Evolutionary conservation across 257 asterid species (phyloP), one percentile per base, ranked within the genome.

Genomic region (Marsdenia floribunda): DNA sequence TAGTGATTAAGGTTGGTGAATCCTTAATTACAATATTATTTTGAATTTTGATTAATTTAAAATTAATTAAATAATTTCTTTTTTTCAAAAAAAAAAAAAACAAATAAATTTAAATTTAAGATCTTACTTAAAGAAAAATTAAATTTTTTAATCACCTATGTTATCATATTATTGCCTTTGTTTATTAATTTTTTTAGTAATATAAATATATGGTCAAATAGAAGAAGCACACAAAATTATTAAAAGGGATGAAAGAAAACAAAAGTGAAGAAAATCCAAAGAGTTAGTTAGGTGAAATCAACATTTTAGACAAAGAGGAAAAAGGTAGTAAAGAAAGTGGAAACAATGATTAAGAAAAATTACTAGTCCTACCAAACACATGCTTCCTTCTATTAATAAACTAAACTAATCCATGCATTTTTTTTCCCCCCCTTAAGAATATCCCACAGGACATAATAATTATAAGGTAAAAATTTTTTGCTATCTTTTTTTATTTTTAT

Each of bases 301-400:
- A 55, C 29, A 29, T 76, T 68, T 68, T 49, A 33, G 5, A 52
- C 8, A 18, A 3, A 40, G 10, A 0, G 53, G 16, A 0, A 21
- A 76, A 47, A 69, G 29, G 26, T 24, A 6, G 29, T 24, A 38
- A 55, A 29, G 13, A 11, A 46, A 61, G 44, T 55, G 75, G 79
- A 69, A 58, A 33, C 29, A 57, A 37, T 50, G 52, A 76, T 70
- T 16, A 70, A 38, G 15, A 10, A 18, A 65, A 55, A 60, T 53
- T 60, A 44, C 49, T 44, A 10, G 10, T 5, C 46, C 49, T 6
- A 76, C 80, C 75, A 76, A 76, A 59, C 75, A 67, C 80, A 70
- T 61, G 53, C 19, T 69, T 50, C 57, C 19, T 69, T 50, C 57
- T 10, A 76, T 70, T 70, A 70, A 24, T 64, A 3, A 55, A 47